Evolutionary conservation across 2,329 filamentous ascomycete genomes (phyloP), one percentile per base, ranked within the genome.

Genomic region (Ilyonectria mors-panacis): DNA sequence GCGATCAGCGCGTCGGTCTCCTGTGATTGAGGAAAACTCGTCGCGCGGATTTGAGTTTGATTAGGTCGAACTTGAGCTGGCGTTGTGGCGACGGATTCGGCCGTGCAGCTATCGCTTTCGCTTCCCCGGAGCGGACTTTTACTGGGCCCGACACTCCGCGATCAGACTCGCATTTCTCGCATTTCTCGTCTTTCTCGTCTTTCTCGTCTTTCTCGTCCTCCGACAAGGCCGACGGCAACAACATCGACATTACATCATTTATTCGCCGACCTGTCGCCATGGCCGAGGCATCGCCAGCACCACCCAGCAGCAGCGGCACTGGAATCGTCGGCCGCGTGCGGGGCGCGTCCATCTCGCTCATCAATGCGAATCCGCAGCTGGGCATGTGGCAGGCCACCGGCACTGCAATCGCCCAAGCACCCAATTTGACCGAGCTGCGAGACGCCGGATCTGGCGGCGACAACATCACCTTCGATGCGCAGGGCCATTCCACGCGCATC

Each of bases 351-450:
- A 15, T 76, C 50, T 74, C 74, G 15, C 28, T 78, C 51, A 67
- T 77, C 39, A 75, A 76, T 35, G 67, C 69, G 47, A 78, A 75
- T 54, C 76, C 75, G 2, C 76, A 78, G 65, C 67, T 78, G 45
- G 76, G 76, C 61, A 72, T 76, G 62, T 78, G 76, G 76, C 76
- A 77, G 67, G 76, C 76, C 55, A 70, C 76, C 44, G 76, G 76
- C 54, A 77, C 76, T 17, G 76, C 76, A 50, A 76, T 78, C 54
- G 76, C 75, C 15, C 76, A 77, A 48, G 76, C 76, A 4, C 76
- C 76, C 23, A 76, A 74, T 35, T 70, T 77, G 35, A 72, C 71
- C 0, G 76, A 78, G 64, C 72, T 78, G 7, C 74, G 76, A 56
- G 75, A 76, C 55, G 62, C 73, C 19, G 67, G 75, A 19, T 71